Evolutionary conservation across 169 alveolate species (phyloP).

Genomic region (Besnoitia besnoiti): DNA sequence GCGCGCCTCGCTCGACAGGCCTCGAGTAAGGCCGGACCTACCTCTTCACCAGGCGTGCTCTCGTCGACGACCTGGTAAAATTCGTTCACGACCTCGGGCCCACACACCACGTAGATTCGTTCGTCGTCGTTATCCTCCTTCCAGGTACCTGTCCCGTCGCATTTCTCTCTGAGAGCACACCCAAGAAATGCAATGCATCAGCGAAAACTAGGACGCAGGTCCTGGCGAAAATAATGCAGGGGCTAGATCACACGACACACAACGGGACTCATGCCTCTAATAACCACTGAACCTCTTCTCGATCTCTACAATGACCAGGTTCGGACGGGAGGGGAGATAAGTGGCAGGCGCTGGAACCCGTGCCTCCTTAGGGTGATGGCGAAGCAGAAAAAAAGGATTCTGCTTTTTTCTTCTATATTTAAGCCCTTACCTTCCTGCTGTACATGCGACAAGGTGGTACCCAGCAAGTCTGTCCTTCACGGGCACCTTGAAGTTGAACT

Average conservation of each 20-base stretch:
- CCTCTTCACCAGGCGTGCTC: neutral
- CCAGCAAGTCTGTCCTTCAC: neutral
- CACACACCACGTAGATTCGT: conserved; percentile 81
- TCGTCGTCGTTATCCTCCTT: conserved; percentile 71
- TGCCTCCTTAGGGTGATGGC: no score
- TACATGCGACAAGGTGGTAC: conserved; percentile 62
- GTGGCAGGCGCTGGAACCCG: no score
- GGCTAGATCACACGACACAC: neutral
- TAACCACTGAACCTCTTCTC: neutral
- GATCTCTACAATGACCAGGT: no score
- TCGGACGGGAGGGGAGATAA: no score
- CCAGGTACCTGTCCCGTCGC: conserved; percentile 74
- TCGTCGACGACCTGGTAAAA: conserved; percentile 78
- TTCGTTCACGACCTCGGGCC: conserved; percentile 75
- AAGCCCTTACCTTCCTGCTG: conserved; percentile 58
- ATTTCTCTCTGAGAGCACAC: conserved; percentile 78
- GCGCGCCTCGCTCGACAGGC: neutral
- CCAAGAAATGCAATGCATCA: neutral
- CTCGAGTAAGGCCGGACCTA: neutral
- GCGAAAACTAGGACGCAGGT: neutral
- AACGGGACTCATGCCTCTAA: neutral
- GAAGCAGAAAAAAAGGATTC: neutral
- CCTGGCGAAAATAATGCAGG: neutral
- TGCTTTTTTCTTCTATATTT: neutral
- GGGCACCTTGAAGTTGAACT: conserved; percentile 21